These are phyloP conservation scores for thale cress (Arabidopsis thaliana) DNA, from an alignment of 345 rosid genomes.

Conservation along the genomic window TAIR10.1 NC_003076.8:4234501-4235000, in stretches of 20 bases:
- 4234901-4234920: conserved; percentile 44
- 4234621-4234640: conserved; percentile 50
- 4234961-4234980: conserved; percentile 42
- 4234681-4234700: conserved; percentile 41
- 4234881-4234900: conserved; percentile 40
- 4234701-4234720: conserved; percentile 81
- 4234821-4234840: conserved; percentile 44
- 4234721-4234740: conserved; percentile 73
- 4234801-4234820: conserved; percentile 12
- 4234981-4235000: conserved; percentile 52
- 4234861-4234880: conserved; percentile 54
- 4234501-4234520: conserved; percentile 39
- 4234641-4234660: conserved; percentile 57
- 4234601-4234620: conserved; percentile 38
- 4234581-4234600: conserved; percentile 49
- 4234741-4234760: conserved; percentile 68
- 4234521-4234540: conserved; percentile 47
- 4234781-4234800: conserved; percentile 2
- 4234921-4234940: conserved; percentile 42
- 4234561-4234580: conserved; percentile 61
- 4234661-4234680: conserved; percentile 29
- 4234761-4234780: conserved; percentile 28
- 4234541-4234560: conserved; percentile 46
- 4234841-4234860: conserved; percentile 86
- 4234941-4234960: conserved; percentile 49